Evolutionary conservation across 2,329 filamentous ascomycete genomes (phyloP), one percentile per base, ranked within the genome.

Genomic region (Pseudogymnoascus sp.): DNA sequence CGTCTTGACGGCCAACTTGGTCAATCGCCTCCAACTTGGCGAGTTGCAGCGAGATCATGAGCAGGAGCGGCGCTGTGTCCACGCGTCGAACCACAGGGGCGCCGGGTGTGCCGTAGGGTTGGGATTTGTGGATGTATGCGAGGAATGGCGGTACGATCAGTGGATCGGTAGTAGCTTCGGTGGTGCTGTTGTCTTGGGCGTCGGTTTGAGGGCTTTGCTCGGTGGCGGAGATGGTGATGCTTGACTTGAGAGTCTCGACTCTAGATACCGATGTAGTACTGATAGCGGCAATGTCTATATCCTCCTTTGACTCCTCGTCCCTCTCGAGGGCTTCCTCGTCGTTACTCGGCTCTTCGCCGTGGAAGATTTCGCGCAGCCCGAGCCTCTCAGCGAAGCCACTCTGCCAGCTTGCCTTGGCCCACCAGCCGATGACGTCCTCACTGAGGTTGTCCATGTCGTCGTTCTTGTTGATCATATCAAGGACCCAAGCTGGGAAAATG

Each of bases 331-430:
- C 70, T 31, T 70, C 70, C 43, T 73, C 70, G 40, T 76, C 77
- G n/a, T 77, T 74, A 12, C 76, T 75, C 0, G 76, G 71, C 7
- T 74, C 68, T 61, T 73, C 73, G 64, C 72, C 78, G 12, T 82
- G 79, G 60, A 95, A 80, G 3, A 93, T 83, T 49, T 88, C 80
- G 60, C 84, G 78, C 61, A 96, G 77, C 1, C 87, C 84, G 6
- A 97, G 81, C 75, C 96, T 97, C 61, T 89, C 85, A 0, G 84
- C 85, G 2, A 97, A 79, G 0, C 91, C 90, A 2, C 84, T 80
- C 75, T 97, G 93, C 95, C 95, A 99, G 62, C 87, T 87, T 0
- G 93, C 87, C 74, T 97, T 97, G 36, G 93, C 91, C 92, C 93
- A 96, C 89, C 91, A 96, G 5, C 93, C 92, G 14, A 97, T 80